phyloP scores from a whole-genome alignment of 2,329 filamentous ascomycete genomes.

The Plenodomus lindquistii region DNA sequence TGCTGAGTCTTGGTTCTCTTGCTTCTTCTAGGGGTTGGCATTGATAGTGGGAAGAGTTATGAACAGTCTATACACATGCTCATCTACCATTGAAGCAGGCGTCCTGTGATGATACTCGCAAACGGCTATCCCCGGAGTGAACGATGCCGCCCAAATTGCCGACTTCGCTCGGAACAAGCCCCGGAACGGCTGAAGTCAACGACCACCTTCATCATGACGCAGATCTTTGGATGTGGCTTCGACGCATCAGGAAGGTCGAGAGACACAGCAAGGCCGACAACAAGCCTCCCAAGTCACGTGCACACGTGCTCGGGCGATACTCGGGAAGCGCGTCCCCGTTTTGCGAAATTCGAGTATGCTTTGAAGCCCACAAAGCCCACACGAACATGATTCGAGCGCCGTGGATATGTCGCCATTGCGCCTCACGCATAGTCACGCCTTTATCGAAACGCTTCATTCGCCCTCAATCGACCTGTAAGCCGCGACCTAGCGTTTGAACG shows the following conservation, averaged over 20 bases:
- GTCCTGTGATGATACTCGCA: slow-evolving; percentile 10
- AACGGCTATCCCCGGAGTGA: slow-evolving; percentile 37
- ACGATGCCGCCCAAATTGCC: slow-evolving; percentile 28
- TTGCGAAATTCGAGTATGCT: slow-evolving; percentile 10
- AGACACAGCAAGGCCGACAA: slow-evolving; percentile 3
- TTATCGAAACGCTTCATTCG: slow-evolving; percentile 30
- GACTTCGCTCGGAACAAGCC: slow-evolving; percentile 23
- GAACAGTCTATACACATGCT: not conserved
- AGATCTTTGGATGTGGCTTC: not conserved
- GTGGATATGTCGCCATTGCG: slow-evolving; percentile 55
- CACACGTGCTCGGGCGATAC: slow-evolving; percentile 20
- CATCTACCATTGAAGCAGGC: slow-evolving; percentile 8
- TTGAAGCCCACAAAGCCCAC: slow-evolving; percentile 1
- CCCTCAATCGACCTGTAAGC: slow-evolving; percentile 33
- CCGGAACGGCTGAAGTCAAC: slow-evolving; percentile 16
- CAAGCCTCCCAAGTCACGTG: slow-evolving; percentile 28
- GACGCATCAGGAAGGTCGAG: slow-evolving; percentile 17
- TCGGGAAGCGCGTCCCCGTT: slow-evolving; percentile 26
- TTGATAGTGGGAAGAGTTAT: not conserved
- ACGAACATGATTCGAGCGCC: slow-evolving; percentile 45
- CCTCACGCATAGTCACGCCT: slow-evolving; percentile 45
- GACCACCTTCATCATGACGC: slow-evolving; percentile 11
- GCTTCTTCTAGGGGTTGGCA: slow-evolving; percentile 17
- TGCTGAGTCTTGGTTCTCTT: slow-evolving; percentile 15
- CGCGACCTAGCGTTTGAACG: not conserved